Percentiles rank a stretch among this genome's conserved stretches.
These are phyloP conservation scores for Volvox reticuliferus DNA, from an alignment of 139 green algal genomes.

Conservation along the genomic window DNA sequence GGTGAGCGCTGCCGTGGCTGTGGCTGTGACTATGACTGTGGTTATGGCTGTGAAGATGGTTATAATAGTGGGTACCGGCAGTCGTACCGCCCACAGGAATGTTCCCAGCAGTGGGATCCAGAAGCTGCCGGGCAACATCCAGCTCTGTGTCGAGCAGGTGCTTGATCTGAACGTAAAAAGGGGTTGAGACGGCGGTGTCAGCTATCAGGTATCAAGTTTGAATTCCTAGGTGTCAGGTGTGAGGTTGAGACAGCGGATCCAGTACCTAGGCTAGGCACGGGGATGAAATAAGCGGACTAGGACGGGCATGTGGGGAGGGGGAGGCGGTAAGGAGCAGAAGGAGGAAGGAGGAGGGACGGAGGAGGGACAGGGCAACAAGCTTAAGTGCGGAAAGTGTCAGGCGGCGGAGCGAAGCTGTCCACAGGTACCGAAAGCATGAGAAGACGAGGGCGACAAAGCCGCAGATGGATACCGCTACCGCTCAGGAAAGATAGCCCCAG, in stretches of 20 bases:
- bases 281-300: no score
- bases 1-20: not conserved
- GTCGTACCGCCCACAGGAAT: not conserved
- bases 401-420: no score
- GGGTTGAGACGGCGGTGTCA: not conserved
- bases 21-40: not conserved
- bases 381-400: no score
- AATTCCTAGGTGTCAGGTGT: not conserved
- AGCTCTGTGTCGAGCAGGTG: slow-evolving; percentile 41
- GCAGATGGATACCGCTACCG: no score
- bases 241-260: not conserved
- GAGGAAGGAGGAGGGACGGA: no score
- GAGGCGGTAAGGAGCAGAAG: no score
- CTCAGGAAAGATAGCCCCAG: no score
- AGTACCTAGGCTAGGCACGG: not conserved
- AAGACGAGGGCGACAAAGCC: no score
- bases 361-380: no score
- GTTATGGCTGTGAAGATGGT: not conserved
- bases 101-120: not conserved
- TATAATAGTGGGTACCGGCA: not conserved
- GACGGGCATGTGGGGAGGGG: no score
- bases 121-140: not conserved
- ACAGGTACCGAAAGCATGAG: no score
- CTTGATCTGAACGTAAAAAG: slow-evolving; percentile 19
- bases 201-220: not conserved